Evolutionary conservation across 1,139 yeast genomes (phyloP), one percentile per base, ranked within the genome.

Genomic region (Lodderomyces beijingensis): DNA sequence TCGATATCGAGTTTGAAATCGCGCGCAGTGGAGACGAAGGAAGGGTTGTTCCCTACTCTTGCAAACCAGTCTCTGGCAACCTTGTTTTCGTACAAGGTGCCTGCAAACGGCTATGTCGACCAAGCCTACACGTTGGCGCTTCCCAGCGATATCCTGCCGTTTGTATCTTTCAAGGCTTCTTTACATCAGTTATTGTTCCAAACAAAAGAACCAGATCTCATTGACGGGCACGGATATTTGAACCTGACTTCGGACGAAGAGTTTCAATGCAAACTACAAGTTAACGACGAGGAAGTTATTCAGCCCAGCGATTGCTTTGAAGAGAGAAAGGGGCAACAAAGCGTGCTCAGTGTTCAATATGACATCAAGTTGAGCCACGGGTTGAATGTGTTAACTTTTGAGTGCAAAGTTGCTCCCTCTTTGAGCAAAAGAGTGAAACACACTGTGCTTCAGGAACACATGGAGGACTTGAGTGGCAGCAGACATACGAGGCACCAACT

Each of bases 331-430:
- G n/a, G 25, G 14, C 14, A 23, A 6, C 58, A 59, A 9, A 33
- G 38, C 10, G 36, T 45, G 8, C 52, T 72, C 27, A 61, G 62
- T 4, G 55, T 73, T 16, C 62, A 62, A 33, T 72, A 70, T 43
- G 79, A 74, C 36, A 45, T 74, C 34, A 74, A 73, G 47, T 57
- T 74, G 41, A 62, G 66, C 29, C 49, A 61, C 37, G 79, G 79
- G 0, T 56, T 74, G 42, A 74, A 73, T 42, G 57, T 66, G 17
- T 55, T 74, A 30, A 61, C 51, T 8, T 68, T 74, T 41, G 73
- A 69, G 42, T 68, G 74, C 37, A 64, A 66, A 39, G 68, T 68
- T 9, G 65, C 70, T 3, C 71, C 71, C 9, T 42, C 45, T 27
- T 52, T 62, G 31, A 56, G 65, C 28, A 62, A 61, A 37, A 44